Evolutionary conservation across 768 basidiomycete genomes (phyloP).

Genomic region (Pulveroboletus sp.): DNA sequence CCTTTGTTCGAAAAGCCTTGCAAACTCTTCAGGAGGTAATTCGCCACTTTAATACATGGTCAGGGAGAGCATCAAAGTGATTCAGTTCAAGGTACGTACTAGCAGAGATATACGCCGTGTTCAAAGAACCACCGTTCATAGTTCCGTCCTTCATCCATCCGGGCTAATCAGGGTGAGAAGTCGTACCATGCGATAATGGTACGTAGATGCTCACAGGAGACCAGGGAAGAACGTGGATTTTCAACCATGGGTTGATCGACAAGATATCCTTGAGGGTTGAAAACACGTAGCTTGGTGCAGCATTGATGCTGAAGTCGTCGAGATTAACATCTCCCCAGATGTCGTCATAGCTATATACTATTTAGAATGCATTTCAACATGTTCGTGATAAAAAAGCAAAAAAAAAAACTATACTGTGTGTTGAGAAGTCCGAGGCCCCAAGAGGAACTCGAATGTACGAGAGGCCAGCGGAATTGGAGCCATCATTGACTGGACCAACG

Average conservation of each 20-base stretch:
- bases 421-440: slow-evolving; percentile 72
- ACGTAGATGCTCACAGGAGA: slow-evolving; percentile 51
- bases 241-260: slow-evolving; percentile 48
- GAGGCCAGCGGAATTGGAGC: slow-evolving; percentile 57
- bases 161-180: slow-evolving; percentile 40
- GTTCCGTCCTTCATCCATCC: slow-evolving; percentile 74
- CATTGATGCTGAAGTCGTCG: slow-evolving; percentile 50
- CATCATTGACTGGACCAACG: slow-evolving; percentile 45
- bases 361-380: neutral
- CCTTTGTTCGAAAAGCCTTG: slow-evolving; percentile 65
- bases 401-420: slow-evolving; percentile 36
- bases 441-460: slow-evolving; percentile 66
- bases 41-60: slow-evolving; percentile 46
- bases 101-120: slow-evolving; percentile 40
- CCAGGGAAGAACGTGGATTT: slow-evolving; percentile 65
- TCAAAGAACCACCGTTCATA: slow-evolving; percentile 63
- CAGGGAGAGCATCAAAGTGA: neutral
- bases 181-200: neutral
- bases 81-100: slow-evolving; percentile 37
- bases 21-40: slow-evolving; percentile 65
- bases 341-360: slow-evolving; percentile 66
- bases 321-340: slow-evolving; percentile 57
- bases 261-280: slow-evolving; percentile 60
- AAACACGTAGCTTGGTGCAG: slow-evolving; percentile 59
- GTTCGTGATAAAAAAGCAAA: neutral